Evolutionary conservation across 2,329 filamentous ascomycete species (phyloP), one percentile per base, ranked within the genome.

Genomic region (Epichloe scottii): DNA sequence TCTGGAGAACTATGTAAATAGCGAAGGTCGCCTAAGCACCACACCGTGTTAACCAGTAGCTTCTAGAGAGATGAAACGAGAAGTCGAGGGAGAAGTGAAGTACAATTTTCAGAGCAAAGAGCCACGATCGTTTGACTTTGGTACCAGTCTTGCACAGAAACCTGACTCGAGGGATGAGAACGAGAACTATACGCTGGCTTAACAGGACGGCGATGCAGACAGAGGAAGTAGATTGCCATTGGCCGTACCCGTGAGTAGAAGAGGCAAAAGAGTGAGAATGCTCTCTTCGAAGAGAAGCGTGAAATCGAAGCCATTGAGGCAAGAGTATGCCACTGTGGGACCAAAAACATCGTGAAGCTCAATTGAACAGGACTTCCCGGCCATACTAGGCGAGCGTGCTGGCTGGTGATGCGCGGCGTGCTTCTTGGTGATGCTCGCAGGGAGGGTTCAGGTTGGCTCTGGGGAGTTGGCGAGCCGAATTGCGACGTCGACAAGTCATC

Each of bases 281-380:
- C 51, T 52, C 47, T 63, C 59, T 43, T 63, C 58, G 48, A 62
- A 63, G 3, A 63, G 52, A 10, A 63, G 53, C 6, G 61, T 62
- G 44, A 63, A 62, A 52, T 63, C 60, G 53, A 60, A 62, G 42
- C 60, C 59, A n/a, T 48, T 54, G n/a, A 56, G 55, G 46, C 60
- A 63, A 35, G 46, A 44, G 11, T 17, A 30, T 35, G 48, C 52
- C 37, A 59, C 55, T 3, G 46, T 44, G 4, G 58, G 58, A 12
- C 58, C 58, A 44, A 58, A 59, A 14, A 26, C 37, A 19, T 56
- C 45, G 37, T 55, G 42, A 23, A 53, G 49, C 14, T 48, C 48
- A 14, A 55, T 52, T 30, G 53, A 53, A 39, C 53, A 56, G 19
- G 49, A 46, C 37, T 14, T 15, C 5, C 12, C 15, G 42, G 39